Percentiles rank a stretch among this genome's conserved stretches.
These are phyloP conservation scores for Pythium guiyangense DNA, from an alignment of 352 stramenopile species.

Conservation along the genomic window DNA sequence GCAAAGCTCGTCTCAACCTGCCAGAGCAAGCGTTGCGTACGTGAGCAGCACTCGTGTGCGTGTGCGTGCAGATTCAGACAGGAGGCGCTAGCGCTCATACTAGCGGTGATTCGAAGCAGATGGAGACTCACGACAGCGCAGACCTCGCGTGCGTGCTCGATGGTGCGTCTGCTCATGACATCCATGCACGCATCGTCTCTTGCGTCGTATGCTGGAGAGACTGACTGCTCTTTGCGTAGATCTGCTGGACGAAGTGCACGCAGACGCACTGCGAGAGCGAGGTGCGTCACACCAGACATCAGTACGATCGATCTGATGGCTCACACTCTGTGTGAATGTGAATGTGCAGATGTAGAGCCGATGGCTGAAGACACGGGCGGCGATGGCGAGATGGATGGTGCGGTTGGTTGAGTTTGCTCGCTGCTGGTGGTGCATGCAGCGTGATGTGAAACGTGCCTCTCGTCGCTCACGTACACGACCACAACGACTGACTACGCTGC, in stretches of 20 bases:
- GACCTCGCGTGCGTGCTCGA: too few relatives aligned
- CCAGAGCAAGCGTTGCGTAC: too few relatives aligned
- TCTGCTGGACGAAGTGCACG: constrained; percentile 11
- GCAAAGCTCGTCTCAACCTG: too few relatives aligned
- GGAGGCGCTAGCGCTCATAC: too few relatives aligned
- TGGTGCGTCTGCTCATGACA: too few relatives aligned
- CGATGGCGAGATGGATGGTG: constrained; percentile 1
- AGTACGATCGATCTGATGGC: neutral
- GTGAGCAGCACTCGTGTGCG: too few relatives aligned
- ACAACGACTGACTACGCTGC: neutral
- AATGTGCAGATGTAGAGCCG: neutral
- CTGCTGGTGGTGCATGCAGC: too few relatives aligned
- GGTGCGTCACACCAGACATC: neutral
- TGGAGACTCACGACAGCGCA: too few relatives aligned
- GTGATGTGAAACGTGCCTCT: too few relatives aligned
- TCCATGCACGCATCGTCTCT: neutral
- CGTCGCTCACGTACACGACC: neutral
- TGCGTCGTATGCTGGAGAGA: neutral
- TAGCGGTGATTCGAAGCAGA: too few relatives aligned
- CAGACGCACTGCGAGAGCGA: constrained; percentile 5
- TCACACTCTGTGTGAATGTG: neutral
- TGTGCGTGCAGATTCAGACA: too few relatives aligned
- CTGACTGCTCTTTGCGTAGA: neutral
- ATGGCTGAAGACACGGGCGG: neutral
- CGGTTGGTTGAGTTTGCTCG: neutral